A percentile compares a stretch with the other conserved stretches of the same genome.
Evolutionary conservation across 2,329 filamentous ascomycete species (phyloP).

Genomic region (Aspergillus ibericus): DNA sequence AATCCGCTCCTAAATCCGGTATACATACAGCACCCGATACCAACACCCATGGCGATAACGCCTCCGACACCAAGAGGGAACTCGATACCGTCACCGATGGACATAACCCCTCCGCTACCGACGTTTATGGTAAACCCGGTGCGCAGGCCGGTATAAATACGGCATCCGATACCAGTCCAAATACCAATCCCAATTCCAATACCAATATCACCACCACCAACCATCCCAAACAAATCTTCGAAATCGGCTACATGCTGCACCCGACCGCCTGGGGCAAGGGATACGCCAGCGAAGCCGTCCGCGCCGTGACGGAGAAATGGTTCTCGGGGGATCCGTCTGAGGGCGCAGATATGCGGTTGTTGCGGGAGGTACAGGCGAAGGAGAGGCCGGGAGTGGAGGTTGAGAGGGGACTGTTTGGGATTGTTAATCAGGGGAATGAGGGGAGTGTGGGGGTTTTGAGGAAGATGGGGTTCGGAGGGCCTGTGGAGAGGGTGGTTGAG

Average conservation of each 20-base stretch:
- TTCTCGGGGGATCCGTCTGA: conserved; percentile 17
- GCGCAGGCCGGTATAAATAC: too few species aligned
- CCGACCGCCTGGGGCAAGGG: conserved; percentile 58
- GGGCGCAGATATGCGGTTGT: not conserved
- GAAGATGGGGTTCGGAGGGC: conserved; percentile 35
- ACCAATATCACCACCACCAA: not conserved
- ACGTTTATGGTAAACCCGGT: too few species aligned
- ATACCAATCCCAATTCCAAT: too few species aligned
- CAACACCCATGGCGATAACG: too few species aligned
- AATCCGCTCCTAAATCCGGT: too few species aligned
- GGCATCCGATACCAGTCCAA: too few species aligned
- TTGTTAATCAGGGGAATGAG: conserved; percentile 52
- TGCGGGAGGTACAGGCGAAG: not conserved
- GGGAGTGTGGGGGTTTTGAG: conserved; percentile 58
- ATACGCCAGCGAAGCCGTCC: conserved; percentile 58
- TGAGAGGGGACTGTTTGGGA: conserved; percentile 40
- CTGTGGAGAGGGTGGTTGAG: conserved; percentile 10
- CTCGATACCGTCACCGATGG: too few species aligned
- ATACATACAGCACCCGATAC: too few species aligned
- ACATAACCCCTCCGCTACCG: too few species aligned
- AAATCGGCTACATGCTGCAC: conserved; percentile 59
- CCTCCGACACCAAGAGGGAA: too few species aligned
- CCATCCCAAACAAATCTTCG: conserved; percentile 21
- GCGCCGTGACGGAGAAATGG: conserved; percentile 50
- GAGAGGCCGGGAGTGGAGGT: conserved; percentile 39